Conservation (phyloP, 352 stramenopile genomes). For the Pythium folliculosum region DNA sequence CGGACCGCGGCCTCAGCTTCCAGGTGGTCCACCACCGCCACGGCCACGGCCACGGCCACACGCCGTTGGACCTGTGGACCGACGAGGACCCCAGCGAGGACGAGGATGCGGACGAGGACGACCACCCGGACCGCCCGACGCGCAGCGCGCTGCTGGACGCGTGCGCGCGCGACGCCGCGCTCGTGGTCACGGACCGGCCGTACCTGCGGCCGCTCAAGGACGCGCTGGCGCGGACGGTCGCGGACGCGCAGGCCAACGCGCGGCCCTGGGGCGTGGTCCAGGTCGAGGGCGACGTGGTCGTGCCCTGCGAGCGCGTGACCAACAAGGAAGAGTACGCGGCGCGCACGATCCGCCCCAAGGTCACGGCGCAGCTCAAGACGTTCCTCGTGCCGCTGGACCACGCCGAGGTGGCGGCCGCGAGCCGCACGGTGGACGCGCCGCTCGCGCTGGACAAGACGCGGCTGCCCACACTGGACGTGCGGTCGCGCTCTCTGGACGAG, state of each 20-base stretch:
- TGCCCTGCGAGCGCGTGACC: constrained; percentile 91
- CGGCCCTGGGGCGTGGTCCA: constrained; percentile 83
- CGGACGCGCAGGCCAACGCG: constrained; percentile 31
- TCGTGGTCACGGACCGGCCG: constrained; percentile 78
- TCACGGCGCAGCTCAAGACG: constrained; percentile 89
- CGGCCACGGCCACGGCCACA: background rate
- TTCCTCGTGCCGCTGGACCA: constrained; percentile 79
- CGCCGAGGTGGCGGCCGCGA: constrained; percentile 31
- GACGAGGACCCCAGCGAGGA: constrained; percentile 16
- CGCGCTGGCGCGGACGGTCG: constrained; percentile 47
- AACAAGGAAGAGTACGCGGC: constrained; percentile 97
- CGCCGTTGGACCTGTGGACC: constrained; percentile 24
- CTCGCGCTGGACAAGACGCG: constrained; percentile 23
- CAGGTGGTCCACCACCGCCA: constrained; percentile 65
- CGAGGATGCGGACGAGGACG: constrained; percentile 1
- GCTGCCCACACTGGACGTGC: constrained; percentile 50
- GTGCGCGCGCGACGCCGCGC: constrained; percentile 49
- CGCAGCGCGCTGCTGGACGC: constrained; percentile 44
- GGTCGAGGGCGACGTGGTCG: constrained; percentile 97
- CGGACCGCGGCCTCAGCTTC: constrained; percentile 51
- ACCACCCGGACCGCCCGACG: constrained; percentile 1
- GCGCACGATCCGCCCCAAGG: constrained; percentile 97
- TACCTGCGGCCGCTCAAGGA: constrained; percentile 66
- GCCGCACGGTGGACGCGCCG: constrained; percentile 29
- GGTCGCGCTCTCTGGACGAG: constrained; percentile 32